phyloP scores from a whole-genome alignment of 78 protist species.

The Planoprotostelium fungivorum region DNA sequence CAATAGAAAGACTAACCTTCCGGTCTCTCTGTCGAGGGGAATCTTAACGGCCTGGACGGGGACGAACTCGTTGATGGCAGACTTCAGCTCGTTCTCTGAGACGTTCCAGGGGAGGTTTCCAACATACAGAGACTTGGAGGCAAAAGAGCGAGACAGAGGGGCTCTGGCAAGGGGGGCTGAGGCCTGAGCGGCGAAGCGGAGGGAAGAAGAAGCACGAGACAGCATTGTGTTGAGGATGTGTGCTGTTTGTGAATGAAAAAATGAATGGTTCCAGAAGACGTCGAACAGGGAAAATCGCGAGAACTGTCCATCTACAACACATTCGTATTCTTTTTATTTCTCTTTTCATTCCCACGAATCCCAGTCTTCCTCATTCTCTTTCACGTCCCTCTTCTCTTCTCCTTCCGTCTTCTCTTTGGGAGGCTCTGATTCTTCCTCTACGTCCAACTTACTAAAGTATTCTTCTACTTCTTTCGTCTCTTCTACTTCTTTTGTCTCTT shows the following conservation, averaged over 20 bases:
- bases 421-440: background rate
- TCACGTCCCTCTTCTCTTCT: background rate
- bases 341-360: background rate
- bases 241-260: no score
- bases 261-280: no score
- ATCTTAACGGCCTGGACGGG: background rate
- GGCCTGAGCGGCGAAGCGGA: background rate
- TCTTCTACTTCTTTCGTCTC: background rate
- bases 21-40: background rate
- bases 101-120: background rate
- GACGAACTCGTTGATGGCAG: background rate
- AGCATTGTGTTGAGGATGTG: no score
- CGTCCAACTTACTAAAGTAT: background rate
- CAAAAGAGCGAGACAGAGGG: background rate
- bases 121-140: background rate
- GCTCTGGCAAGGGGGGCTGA: background rate
- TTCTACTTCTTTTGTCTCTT: background rate
- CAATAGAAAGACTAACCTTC: no score
- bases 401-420: background rate
- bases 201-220: no score
- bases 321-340: no score
- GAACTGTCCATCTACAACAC: no score
- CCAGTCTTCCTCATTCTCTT: background rate
- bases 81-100: background rate
- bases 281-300: no score